These are phyloP conservation scores for Amphichorda felina DNA, from an alignment of 2,329 filamentous ascomycete species.

Conservation along the genomic window DNA sequence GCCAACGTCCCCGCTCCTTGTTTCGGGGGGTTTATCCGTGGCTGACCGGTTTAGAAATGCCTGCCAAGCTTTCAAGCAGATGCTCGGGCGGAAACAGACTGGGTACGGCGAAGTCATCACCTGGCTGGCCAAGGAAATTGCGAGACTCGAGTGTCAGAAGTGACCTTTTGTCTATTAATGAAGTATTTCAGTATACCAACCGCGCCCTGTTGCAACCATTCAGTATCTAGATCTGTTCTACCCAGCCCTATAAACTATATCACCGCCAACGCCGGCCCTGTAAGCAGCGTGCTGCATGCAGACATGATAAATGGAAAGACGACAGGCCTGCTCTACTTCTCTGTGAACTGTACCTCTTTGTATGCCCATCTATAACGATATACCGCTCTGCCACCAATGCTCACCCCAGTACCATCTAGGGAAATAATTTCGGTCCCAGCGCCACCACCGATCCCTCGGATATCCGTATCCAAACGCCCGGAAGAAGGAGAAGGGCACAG, in stretches of 20 bases:
- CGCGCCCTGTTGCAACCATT: no score
- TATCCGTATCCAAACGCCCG: slow-evolving; percentile 53
- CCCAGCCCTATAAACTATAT: no score
- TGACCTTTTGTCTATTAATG: not conserved
- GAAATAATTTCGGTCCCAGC: slow-evolving; percentile 46
- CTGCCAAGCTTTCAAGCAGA: slow-evolving; percentile 54
- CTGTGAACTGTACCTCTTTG: no score
- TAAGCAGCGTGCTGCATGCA: no score
- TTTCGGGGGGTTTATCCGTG: no score
- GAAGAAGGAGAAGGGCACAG: slow-evolving; percentile 64
- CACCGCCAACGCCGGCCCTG: no score
- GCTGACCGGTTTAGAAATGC: slow-evolving; percentile 41
- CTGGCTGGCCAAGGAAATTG: slow-evolving; percentile 50
- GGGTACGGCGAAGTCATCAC: slow-evolving; percentile 49
- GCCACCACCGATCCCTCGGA: slow-evolving; percentile 51
- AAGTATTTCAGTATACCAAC: no score
- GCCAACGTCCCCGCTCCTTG: no score
- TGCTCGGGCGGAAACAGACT: slow-evolving; percentile 62
- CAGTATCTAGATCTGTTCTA: no score
- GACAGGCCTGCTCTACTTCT: no score
- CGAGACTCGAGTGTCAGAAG: slow-evolving; percentile 15
- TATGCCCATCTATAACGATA: slow-evolving; percentile 8
- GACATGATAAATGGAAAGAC: no score
- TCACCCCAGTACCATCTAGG: slow-evolving; percentile 44
- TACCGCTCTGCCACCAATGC: slow-evolving; percentile 45